Evolutionary conservation across 176 grass and related monocot species (phyloP).

Genomic region (Chrysopogon serrulatus): DNA sequence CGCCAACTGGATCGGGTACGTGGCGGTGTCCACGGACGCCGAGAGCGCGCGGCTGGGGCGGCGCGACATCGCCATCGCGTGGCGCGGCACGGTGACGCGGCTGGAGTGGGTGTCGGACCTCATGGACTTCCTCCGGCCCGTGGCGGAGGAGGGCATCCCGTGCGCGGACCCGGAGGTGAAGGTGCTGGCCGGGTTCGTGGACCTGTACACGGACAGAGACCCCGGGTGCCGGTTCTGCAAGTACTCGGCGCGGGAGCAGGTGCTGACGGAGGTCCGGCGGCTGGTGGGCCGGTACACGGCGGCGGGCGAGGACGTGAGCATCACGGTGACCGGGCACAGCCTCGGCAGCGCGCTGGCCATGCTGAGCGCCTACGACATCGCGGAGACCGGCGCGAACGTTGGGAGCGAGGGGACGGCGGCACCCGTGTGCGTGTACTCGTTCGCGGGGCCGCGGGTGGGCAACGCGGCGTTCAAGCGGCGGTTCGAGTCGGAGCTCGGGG

Average conservation of each 20-base stretch:
- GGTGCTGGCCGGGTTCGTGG: conserved; percentile 70
- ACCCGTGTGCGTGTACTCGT: conserved; percentile 67
- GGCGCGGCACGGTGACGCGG: conserved; percentile 79
- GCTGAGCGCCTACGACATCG: conserved; percentile 78
- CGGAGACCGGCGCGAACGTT: conserved; percentile 48
- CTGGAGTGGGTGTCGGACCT: conserved; percentile 91
- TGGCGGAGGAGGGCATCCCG: conserved; percentile 56
- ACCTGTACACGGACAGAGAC: conserved; percentile 82
- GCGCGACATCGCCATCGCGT: conserved; percentile 79
- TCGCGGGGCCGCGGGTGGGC: conserved; percentile 71
- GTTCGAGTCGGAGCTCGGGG: conserved; percentile 56
- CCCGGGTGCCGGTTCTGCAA: conserved; percentile 84
- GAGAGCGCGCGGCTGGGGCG: conserved; percentile 56
- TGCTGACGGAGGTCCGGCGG: conserved; percentile 62
- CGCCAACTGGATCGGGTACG: conserved; percentile 96
- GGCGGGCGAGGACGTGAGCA: conserved; percentile 67
- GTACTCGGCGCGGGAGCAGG: conserved; percentile 83
- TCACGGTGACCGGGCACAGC: conserved; percentile 76
- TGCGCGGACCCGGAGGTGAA: conserved; percentile 62
- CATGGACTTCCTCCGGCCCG: conserved; percentile 69
- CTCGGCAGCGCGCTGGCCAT: conserved; percentile 79
- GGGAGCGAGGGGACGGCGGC: neutral
- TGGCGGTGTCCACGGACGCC: conserved; percentile 72
- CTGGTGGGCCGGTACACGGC: conserved; percentile 38
- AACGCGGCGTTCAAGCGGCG: conserved; percentile 63